Evolutionary conservation across 495 filamentous ascomycete genomes (phyloP).

Genomic region (Xylaria acuta): DNA sequence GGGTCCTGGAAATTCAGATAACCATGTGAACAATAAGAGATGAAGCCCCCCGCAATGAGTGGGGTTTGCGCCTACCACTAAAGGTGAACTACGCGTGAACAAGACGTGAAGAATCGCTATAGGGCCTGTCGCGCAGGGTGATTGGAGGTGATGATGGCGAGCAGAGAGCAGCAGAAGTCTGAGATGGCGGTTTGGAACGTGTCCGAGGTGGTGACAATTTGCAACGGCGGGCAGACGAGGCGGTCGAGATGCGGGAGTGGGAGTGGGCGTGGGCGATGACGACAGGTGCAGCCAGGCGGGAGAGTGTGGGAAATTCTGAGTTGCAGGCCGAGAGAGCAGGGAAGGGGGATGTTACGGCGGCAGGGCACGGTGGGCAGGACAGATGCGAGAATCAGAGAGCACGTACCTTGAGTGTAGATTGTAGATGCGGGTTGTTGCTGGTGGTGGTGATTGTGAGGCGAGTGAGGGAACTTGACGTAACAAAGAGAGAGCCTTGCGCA

Average conservation of each 20-base stretch:
- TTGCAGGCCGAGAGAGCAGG: slow-evolving; percentile 21
- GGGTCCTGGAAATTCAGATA: slow-evolving; percentile 10
- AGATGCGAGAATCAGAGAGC: background rate
- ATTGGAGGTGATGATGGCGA: slow-evolving; percentile 33
- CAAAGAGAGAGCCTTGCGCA: slow-evolving; percentile 24
- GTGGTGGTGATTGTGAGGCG: background rate
- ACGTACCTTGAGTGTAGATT: slow-evolving; percentile 21
- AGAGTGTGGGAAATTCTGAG: slow-evolving; percentile 25
- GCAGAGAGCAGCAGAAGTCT: background rate
- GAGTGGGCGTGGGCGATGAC: slow-evolving; percentile 25
- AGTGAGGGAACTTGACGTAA: slow-evolving; percentile 11
- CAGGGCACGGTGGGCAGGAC: background rate
- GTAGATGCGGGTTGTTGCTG: slow-evolving; percentile 1
- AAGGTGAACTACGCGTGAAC: slow-evolving; percentile 35
- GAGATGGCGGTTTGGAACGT: slow-evolving; percentile 12
- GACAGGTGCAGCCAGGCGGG: slow-evolving; percentile 31
- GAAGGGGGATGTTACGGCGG: background rate
- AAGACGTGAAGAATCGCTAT: slow-evolving; percentile 26
- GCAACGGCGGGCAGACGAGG: slow-evolving; percentile 22
- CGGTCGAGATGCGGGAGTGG: slow-evolving; percentile 27
- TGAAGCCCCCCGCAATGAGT: slow-evolving; percentile 41
- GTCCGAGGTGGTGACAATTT: slow-evolving; percentile 17
- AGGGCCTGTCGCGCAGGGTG: slow-evolving; percentile 35
- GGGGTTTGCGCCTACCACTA: slow-evolving; percentile 44
- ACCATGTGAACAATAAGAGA: slow-evolving; percentile 34